Evolutionary conservation across 2,329 filamentous ascomycete species (phyloP), one percentile per base, ranked within the genome.

Genomic region (Sporothrix pallida): DNA sequence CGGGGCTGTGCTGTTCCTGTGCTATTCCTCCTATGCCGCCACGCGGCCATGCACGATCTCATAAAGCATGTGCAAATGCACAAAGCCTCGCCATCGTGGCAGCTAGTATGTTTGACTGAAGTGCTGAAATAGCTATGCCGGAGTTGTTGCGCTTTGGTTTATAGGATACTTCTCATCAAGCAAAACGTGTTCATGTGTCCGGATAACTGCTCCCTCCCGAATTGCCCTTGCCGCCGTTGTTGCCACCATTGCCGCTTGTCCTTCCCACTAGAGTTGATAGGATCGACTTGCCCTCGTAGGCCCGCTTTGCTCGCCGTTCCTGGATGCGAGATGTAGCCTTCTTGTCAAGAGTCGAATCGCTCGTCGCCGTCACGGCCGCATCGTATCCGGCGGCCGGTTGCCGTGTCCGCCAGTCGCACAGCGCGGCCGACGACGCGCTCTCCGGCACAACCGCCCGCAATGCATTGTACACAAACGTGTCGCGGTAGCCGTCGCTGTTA

Each of bases 371-470:
- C 71, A 15, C 58, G 8, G 26, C 50, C n/a, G 52, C 37, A 2
- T 60, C 42, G 17, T 71, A 31, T 17, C 50, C 52, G 4, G 37
- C 42, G 13, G 73, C 23, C 37, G 75, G 17, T 78, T 72, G 23
- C 60, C 42, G 77, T 75, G 62, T 75, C 71, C 78, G 80, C 86
- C 86, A 87, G 75, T 86, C 83, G 31, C 80, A 80, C 46, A 87
- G 78, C 4, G 83, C 85, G 8, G 79, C 79, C 9, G 79, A 77
- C 17, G 80, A 79, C 72, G 85, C 78, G 48, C 78, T 81, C 7
- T 78, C 75, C 0, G 85, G 86, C 31, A 87, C 78, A 1, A 81
- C 81, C 44, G 80, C 79, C 71, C 77, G 78, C 63, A 87, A 79
- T 2, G 81, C 81, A 20, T 79, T 78, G 9, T 81, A 80, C 31